Percentiles rank a stretch among this genome's conserved stretches.
These are phyloP conservation scores for Sambucus nigra DNA, from an alignment of 129 eudicot genomes.

Conservation along the genomic window DNA sequence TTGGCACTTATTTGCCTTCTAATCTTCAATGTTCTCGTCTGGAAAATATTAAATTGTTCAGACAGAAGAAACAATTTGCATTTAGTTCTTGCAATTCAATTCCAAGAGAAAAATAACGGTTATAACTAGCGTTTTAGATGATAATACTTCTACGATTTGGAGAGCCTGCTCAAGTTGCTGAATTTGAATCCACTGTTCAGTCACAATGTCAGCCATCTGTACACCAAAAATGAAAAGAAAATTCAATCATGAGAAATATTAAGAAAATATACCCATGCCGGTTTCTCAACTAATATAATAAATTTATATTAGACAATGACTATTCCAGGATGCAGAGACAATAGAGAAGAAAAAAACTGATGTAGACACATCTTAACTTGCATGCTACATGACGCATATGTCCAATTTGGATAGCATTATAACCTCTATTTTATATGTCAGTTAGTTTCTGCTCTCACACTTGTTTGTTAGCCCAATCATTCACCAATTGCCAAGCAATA, in stretches of 20 bases:
- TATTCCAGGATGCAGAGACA: too few species aligned
- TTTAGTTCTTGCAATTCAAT: not conserved
- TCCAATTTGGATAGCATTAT: too few species aligned
- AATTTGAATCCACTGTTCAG: slow-evolving; percentile 86
- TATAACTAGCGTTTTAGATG: not conserved
- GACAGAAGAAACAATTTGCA: slow-evolving; percentile 7
- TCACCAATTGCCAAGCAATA: too few species aligned
- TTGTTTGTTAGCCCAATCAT: too few species aligned
- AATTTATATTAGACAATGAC: too few species aligned
- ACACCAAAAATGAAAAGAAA: slow-evolving; percentile 4
- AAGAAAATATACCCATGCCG: too few species aligned
- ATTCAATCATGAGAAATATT: not conserved
- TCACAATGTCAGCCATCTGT: slow-evolving; percentile 62
- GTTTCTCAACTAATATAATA: too few species aligned
- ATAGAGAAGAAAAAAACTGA: too few species aligned
- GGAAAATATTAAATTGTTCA: slow-evolving; percentile 11
- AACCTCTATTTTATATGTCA: too few species aligned
- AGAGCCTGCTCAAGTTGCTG: slow-evolving; percentile 92
- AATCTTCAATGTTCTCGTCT: slow-evolving; percentile 31
- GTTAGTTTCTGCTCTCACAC: too few species aligned
- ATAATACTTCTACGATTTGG: slow-evolving; percentile 55
- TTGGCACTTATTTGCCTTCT: slow-evolving; percentile 28
- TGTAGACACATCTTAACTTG: too few species aligned
- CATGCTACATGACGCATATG: too few species aligned
- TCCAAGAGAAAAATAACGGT: slow-evolving; percentile 1